Base-by-base conservation (phyloP, 352 stramenopile species). In the Thraustochytrium sp. region DNA sequence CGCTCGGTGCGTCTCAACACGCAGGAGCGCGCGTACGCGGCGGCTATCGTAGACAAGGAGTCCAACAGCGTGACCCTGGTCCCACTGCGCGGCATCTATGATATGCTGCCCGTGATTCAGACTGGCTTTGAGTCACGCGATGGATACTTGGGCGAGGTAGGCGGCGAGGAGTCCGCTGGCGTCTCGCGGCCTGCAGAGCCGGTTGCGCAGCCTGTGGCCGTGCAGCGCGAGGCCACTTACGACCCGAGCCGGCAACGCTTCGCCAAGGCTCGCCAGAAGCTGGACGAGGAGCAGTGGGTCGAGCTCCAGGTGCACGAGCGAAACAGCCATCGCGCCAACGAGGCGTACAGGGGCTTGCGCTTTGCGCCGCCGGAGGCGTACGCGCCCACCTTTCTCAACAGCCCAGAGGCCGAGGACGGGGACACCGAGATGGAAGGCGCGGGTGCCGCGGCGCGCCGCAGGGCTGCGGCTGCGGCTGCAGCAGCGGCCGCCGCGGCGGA, bases 91-190 rank as follows among this genome's bases (percentile, higher is more conserved):
- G 59, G 59, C 36, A 72, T 72, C 9, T 72, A 72, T 44, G 59
- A 72, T 29, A 72, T 72, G 59, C 21, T 72, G 59, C 59, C 59
- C 9, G 26, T 72, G 26, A 72, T 72, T 49, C 59, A 72, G 59
- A 72, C 59, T n/a, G 59, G 59, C 34, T 72, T 72, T 29, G 59
- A 72, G 26, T 72, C 59, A 29, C 59, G 46, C 16, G 59, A 72
- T 44, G 59, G n/a, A n/a, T n/a, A n/a, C n/a, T n/a, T n/a, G n/a
- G n/a, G 59, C 18, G 26, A 21, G 36, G 46, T 72, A 21, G 59
- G 46, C 34, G 59, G 31, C 59, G 59, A 72, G 59, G 59, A 49
- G 40, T 9, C 31, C 23, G 26, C 59, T 29, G 59, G 11, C 13
- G 11, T 29, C 40, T 44, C 59, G 18, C 42, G n/a, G 26, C 9